phyloP scores from a whole-genome alignment of 805 yeast species.

The Wickerhamiella sorbophila region DNA sequence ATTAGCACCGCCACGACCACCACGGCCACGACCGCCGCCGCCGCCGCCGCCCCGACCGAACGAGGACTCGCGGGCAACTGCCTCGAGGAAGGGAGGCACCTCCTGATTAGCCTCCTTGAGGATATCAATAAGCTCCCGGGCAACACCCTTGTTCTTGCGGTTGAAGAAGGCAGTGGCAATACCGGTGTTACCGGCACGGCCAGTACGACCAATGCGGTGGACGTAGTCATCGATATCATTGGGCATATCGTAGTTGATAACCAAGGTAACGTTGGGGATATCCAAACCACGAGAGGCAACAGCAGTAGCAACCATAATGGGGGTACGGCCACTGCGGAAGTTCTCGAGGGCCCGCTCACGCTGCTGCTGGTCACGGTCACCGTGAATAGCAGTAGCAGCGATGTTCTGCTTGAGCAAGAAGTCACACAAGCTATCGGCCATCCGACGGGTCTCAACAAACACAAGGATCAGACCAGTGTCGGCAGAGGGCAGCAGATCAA shows the following conservation, averaged over 20 bases:
- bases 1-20: constrained; percentile 25
- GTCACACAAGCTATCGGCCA: constrained; percentile 93
- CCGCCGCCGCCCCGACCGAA: constrained; percentile 42
- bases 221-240: constrained; percentile 96
- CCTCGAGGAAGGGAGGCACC: constrained; percentile 75
- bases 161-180: constrained; percentile 96
- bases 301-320: constrained; percentile 95
- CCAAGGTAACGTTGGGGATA: constrained; percentile 97
- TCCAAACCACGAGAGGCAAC: constrained; percentile 99
- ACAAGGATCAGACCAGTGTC: constrained; percentile 80
- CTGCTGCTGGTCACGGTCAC: constrained; percentile 96
- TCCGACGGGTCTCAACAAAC: constrained; percentile 95
- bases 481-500: constrained; percentile 70
- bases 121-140: constrained; percentile 73
- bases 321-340: constrained; percentile 84
- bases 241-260: constrained; percentile 94
- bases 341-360: constrained; percentile 95
- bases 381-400: constrained; percentile 98
- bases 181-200: constrained; percentile 99
- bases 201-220: constrained; percentile 99
- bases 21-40: constrained; percentile 37
- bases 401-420: constrained; percentile 75
- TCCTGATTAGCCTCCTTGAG: constrained; percentile 95
- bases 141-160: constrained; percentile 84
- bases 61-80: constrained; percentile 62